Percentiles rank a stretch among this genome's conserved stretches.
These are phyloP conservation scores for Closterium sp. DNA, from an alignment of 139 green algal species.

Conservation along the genomic window DNA sequence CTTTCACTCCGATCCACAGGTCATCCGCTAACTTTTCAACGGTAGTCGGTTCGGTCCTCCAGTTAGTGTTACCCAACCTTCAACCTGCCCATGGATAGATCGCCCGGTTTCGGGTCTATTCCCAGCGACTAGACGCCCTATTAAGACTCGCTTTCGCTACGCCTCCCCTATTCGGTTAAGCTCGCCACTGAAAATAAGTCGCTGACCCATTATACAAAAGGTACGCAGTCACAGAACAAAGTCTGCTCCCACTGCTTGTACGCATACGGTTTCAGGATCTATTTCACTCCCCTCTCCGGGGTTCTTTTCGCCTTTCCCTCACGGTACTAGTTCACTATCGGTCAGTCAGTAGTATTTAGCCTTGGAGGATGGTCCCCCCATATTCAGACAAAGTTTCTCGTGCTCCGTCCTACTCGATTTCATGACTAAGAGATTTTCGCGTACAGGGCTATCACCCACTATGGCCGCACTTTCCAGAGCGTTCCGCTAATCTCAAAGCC, in stretches of 20 bases:
- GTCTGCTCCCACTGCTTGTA: constrained; percentile 58
- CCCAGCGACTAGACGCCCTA: too few relatives aligned
- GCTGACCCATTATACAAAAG: too few relatives aligned
- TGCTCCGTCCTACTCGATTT: constrained; percentile 14
- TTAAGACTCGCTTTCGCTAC: too few relatives aligned
- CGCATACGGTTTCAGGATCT: constrained; percentile 58
- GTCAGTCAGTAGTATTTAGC: constrained; percentile 67
- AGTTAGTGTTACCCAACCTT: too few relatives aligned
- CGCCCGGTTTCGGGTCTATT: too few relatives aligned
- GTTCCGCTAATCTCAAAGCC: neutral
- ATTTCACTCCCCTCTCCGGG: constrained; percentile 70
- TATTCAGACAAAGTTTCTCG: constrained; percentile 50
- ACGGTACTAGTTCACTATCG: constrained; percentile 77
- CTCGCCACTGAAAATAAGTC: too few relatives aligned
- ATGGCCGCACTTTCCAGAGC: constrained; percentile 56
- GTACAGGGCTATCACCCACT: constrained; percentile 66
- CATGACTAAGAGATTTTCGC: neutral
- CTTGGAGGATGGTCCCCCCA: constrained; percentile 60
- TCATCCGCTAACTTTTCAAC: too few relatives aligned
- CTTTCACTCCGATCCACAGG: too few relatives aligned
- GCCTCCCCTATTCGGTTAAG: constrained; percentile 73
- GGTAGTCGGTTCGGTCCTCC: too few relatives aligned
- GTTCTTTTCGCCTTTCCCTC: too few relatives aligned
- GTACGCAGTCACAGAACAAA: constrained; percentile 59
- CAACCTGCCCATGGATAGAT: too few relatives aligned